Conservation (phyloP, 805 yeast species). For the Ogataea neopini region DNA sequence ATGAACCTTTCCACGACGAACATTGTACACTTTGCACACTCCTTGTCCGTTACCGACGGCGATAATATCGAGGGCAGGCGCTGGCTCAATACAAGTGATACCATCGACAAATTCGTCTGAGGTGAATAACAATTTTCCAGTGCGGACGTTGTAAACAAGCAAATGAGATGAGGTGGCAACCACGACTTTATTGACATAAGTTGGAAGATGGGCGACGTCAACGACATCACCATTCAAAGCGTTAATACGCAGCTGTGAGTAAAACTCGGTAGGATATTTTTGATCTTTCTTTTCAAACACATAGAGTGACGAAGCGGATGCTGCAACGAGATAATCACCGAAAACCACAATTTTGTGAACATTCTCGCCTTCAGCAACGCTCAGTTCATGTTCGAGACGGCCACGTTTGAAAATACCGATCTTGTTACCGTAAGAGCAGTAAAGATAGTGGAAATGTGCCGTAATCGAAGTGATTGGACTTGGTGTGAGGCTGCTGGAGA, state of each 20-base stretch:
- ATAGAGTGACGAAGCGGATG: slow-evolving; percentile 39
- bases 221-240: slow-evolving; percentile 71
- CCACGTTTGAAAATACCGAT: slow-evolving; percentile 87
- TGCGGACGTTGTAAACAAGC: slow-evolving; percentile 68
- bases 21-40: slow-evolving; percentile 60
- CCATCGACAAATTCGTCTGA: slow-evolving; percentile 51
- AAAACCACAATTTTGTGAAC: slow-evolving; percentile 60
- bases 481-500: slow-evolving; percentile 76
- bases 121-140: slow-evolving; percentile 66
- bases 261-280: slow-evolving; percentile 60
- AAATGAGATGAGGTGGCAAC: slow-evolving; percentile 72
- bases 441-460: slow-evolving; percentile 83
- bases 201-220: slow-evolving; percentile 78
- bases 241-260: slow-evolving; percentile 61
- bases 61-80: slow-evolving; percentile 84
- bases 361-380: slow-evolving; percentile 32
- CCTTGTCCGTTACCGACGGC: slow-evolving; percentile 80
- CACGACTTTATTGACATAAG: slow-evolving; percentile 86
- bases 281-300: slow-evolving; percentile 36
- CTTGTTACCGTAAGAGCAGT: slow-evolving; percentile 68
- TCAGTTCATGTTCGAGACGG: slow-evolving; percentile 47
- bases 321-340: slow-evolving; percentile 75
- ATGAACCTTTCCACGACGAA: slow-evolving; percentile 61
- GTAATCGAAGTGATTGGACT: slow-evolving; percentile 67
- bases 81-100: slow-evolving; percentile 70